Conservation (phyloP, 257 asterid species). For the Mentha longifolia region DNA sequence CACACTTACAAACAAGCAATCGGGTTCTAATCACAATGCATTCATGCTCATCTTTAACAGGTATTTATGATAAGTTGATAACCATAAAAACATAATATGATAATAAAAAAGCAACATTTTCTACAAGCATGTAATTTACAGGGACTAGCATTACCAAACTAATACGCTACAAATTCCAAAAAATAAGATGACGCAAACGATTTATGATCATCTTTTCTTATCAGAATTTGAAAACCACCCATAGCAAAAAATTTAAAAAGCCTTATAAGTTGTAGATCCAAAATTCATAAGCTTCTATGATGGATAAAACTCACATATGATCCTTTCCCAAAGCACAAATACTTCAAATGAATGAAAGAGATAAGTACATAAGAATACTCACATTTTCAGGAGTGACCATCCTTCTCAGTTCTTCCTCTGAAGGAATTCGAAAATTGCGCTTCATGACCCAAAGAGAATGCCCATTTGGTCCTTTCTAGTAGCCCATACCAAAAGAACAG, state of each 20-base stretch:
- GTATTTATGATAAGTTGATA: slow-evolving; percentile 7
- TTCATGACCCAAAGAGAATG: slow-evolving; percentile 82
- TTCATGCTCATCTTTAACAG: slow-evolving; percentile 11
- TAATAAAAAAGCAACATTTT: slow-evolving; percentile 17
- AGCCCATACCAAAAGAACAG: slow-evolving; percentile 32
- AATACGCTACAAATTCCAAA: slow-evolving; percentile 11
- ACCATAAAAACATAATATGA: background rate
- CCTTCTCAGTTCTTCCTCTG: slow-evolving; percentile 96
- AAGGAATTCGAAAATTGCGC: slow-evolving; percentile 87
- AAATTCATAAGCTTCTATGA: slow-evolving; percentile 20
- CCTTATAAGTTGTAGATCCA: slow-evolving; percentile 17
- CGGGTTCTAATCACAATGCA: slow-evolving; percentile 1
- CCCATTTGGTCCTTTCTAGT: slow-evolving; percentile 80
- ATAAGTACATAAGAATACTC: slow-evolving; percentile 41
- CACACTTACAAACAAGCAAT: background rate
- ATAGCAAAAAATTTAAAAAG: background rate
- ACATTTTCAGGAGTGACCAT: slow-evolving; percentile 96
- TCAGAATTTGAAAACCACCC: slow-evolving; percentile 16
- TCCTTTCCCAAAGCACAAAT: slow-evolving; percentile 24
- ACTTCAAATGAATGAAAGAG: slow-evolving; percentile 10
- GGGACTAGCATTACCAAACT: slow-evolving; percentile 7
- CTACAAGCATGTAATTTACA: slow-evolving; percentile 1
- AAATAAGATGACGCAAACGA: background rate
- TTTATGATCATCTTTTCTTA: background rate
- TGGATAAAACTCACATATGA: slow-evolving; percentile 11